Conservation (phyloP, 768 basidiomycete genomes). For the Tricholoma hemisulphureum region DNA sequence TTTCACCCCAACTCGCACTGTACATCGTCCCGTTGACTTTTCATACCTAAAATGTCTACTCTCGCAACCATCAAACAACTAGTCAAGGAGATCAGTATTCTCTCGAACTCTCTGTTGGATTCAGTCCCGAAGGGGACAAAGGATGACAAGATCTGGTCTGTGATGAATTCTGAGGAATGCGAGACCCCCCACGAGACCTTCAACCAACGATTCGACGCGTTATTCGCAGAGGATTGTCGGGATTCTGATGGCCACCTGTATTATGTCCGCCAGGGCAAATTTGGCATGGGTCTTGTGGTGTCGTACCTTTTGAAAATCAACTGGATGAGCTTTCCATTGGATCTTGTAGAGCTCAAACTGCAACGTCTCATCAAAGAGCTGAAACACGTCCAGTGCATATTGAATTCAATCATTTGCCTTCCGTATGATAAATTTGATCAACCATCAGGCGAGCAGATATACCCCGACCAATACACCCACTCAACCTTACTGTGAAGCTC, state of each 20-base stretch:
- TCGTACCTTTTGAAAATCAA: too few relatives aligned
- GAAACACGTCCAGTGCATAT: not conserved
- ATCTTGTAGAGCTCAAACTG: slow-evolving; percentile 5
- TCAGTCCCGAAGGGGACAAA: not conserved
- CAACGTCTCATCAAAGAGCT: slow-evolving; percentile 2
- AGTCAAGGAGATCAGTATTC: not conserved
- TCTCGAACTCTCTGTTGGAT: not conserved
- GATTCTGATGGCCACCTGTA: not conserved
- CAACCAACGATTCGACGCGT: not conserved
- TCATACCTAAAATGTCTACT: not conserved
- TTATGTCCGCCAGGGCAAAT: not conserved
- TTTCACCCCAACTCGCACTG: not conserved
- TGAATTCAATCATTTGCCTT: not conserved
- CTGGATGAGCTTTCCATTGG: slow-evolving; percentile 4
- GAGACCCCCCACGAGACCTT: slow-evolving; percentile 1
- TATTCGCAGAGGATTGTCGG: not conserved
- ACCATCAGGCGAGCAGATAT: not conserved
- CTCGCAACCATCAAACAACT: not conserved
- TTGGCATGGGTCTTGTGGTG: too few relatives aligned
- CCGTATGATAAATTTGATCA: not conserved
- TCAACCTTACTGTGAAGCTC: not conserved
- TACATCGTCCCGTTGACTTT: not conserved
- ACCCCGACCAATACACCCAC: not conserved
- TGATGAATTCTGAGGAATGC: slow-evolving; percentile 1
- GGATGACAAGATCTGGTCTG: slow-evolving; percentile 5